These are phyloP conservation scores for Capronia epimyces DNA, from an alignment of 2,329 filamentous ascomycete species.

Conservation along the genomic window DNA sequence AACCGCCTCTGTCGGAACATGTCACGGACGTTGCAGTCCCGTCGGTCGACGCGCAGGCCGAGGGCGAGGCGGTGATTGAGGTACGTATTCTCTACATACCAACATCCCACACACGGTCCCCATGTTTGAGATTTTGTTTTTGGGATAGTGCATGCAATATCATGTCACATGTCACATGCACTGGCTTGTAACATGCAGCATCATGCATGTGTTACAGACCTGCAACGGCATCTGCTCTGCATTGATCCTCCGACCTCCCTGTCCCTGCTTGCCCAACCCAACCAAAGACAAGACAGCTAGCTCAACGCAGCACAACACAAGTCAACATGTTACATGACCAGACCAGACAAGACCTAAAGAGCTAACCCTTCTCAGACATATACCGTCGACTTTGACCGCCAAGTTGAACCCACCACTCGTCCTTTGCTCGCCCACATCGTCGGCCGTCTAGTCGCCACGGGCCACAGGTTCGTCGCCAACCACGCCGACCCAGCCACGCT, in stretches of 20 bases:
- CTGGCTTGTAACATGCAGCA: too few relatives aligned
- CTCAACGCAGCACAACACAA: too few relatives aligned
- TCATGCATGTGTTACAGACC: too few relatives aligned
- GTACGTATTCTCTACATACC: conserved; percentile 34
- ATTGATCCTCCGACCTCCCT: too few relatives aligned
- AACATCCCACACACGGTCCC: background rate
- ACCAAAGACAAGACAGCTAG: background rate
- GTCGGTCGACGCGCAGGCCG: conserved; percentile 38
- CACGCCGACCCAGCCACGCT: conserved; percentile 49
- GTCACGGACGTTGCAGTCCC: conserved; percentile 41
- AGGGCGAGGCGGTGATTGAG: conserved; percentile 51
- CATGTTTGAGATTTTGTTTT: too few relatives aligned
- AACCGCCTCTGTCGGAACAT: conserved; percentile 44
- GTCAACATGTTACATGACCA: too few relatives aligned
- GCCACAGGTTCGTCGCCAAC: conserved; percentile 53
- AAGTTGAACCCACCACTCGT: too few relatives aligned
- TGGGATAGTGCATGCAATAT: too few relatives aligned
- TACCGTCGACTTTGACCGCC: conserved; percentile 53
- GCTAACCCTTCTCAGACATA: conserved; percentile 48
- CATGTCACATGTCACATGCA: too few relatives aligned
- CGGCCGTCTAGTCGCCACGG: conserved; percentile 41
- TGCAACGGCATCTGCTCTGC: too few relatives aligned
- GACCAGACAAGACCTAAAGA: too few relatives aligned
- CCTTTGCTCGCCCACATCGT: conserved; percentile 49
- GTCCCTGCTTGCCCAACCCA: too few relatives aligned